Percentiles rank a stretch among this genome's conserved stretches.
phyloP scores from a whole-genome alignment of 306 rosid genomes.

The Adenanthera pavonina region DNA sequence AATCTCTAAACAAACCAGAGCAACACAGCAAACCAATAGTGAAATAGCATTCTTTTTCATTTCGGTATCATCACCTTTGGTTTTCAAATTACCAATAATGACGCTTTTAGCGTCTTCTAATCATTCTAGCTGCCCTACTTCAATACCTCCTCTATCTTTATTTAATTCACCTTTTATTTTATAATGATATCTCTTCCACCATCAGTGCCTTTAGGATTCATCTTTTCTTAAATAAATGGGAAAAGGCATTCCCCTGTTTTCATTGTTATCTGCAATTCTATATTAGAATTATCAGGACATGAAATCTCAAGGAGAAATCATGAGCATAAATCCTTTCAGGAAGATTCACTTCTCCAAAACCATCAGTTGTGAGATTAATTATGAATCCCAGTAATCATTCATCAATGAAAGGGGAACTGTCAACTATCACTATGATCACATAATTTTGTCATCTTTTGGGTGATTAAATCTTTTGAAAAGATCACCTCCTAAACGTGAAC shows the following conservation, averaged over 20 bases:
- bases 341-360: conserved; percentile 24
- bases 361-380: conserved; percentile 19
- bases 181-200: not conserved
- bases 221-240: not conserved
- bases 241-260: not conserved
- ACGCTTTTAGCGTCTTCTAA: conserved; percentile 12
- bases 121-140: conserved; percentile 19
- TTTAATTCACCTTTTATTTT: not conserved
- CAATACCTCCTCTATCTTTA: too few species aligned
- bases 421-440: not conserved
- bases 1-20: not conserved
- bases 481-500: not conserved
- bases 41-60: conserved; percentile 1
- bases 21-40: not conserved
- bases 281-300: conserved; percentile 3
- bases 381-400: conserved; percentile 29
- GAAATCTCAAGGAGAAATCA: conserved; percentile 33
- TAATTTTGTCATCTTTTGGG: conserved; percentile 7
- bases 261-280: conserved; percentile 8
- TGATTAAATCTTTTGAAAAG: conserved; percentile 8
- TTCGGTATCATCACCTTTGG: not conserved
- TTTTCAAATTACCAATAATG: conserved; percentile 36
- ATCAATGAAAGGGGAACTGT: conserved; percentile 23
- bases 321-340: not conserved
- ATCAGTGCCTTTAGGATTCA: not conserved